Evolutionary conservation across 2,329 filamentous ascomycete species (phyloP).

Genomic region (Fusarium bactridioides): DNA sequence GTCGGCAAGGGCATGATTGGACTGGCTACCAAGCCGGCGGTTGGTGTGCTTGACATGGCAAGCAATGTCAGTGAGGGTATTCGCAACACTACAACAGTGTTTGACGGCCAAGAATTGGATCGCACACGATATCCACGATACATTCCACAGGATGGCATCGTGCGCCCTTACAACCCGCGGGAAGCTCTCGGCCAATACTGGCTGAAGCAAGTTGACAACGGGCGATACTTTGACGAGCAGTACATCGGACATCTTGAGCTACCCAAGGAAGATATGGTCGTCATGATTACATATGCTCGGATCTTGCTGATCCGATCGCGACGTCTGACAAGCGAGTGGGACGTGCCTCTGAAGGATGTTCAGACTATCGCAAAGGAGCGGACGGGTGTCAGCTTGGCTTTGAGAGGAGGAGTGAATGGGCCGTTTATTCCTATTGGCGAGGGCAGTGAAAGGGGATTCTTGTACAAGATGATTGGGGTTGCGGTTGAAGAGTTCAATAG

Average conservation of each 20-base stretch:
- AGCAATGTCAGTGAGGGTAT: slow-evolving; percentile 98
- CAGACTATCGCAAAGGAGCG: slow-evolving; percentile 97
- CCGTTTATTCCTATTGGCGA: slow-evolving; percentile 95
- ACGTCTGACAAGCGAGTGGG: slow-evolving; percentile 90
- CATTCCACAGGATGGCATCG: slow-evolving; percentile 90
- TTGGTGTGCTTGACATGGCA: slow-evolving; percentile 95
- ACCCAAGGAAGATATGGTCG: slow-evolving; percentile 84
- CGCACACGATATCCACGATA: slow-evolving; percentile 93
- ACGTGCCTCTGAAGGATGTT: slow-evolving; percentile 92
- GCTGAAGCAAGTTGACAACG: slow-evolving; percentile 98
- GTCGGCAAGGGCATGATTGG: slow-evolving; percentile 95
- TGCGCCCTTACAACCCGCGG: slow-evolving; percentile 91
- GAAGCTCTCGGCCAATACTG: slow-evolving; percentile 97
- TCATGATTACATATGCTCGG: slow-evolving; percentile 85
- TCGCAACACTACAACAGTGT: slow-evolving; percentile 97
- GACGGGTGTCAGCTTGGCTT: slow-evolving; percentile 86
- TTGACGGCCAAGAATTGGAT: slow-evolving; percentile 93
- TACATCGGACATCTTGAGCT: slow-evolving; percentile 98
- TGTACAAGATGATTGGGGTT: slow-evolving; percentile 71
- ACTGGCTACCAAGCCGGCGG: slow-evolving; percentile 95
- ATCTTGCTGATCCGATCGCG: slow-evolving; percentile 92
- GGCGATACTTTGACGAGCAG: slow-evolving; percentile 95
- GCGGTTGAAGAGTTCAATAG: slow-evolving; percentile 74
- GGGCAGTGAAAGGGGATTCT: slow-evolving; percentile 72
- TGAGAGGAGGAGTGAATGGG: slow-evolving; percentile 91